Percentiles rank a stretch among this genome's conserved stretches.
Conservation (phyloP, 2,329 filamentous ascomycete species). For the Malbranchea zuffiana region DNA sequence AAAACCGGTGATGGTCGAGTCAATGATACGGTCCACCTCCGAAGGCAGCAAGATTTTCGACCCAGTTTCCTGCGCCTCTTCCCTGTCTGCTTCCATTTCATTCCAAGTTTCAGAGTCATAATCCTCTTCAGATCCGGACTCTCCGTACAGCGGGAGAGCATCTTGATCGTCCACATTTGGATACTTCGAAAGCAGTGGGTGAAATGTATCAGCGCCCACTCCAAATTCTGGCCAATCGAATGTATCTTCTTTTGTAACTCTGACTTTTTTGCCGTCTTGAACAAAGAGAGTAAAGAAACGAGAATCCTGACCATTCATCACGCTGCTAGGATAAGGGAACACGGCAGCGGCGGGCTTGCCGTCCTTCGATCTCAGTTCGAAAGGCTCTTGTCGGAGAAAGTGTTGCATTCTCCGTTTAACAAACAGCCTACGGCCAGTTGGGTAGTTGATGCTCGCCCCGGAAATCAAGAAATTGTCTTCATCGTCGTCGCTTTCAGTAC, state of each 20-base stretch:
- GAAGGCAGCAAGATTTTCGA: slow-evolving; percentile 32
- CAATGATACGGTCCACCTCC: slow-evolving; percentile 44
- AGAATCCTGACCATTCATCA: slow-evolving; percentile 9
- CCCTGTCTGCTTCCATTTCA: slow-evolving; percentile 51
- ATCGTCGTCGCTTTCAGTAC: slow-evolving; percentile 18
- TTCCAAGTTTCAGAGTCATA: slow-evolving; percentile 50
- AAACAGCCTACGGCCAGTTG: slow-evolving; percentile 21
- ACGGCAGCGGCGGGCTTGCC: slow-evolving; percentile 20
- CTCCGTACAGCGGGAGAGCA: slow-evolving; percentile 43
- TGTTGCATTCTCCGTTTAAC: slow-evolving; percentile 23
- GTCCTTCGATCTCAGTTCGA: slow-evolving; percentile 16
- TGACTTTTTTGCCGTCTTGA: slow-evolving; percentile 18
- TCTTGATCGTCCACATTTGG: slow-evolving; percentile 30
- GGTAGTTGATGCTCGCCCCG: slow-evolving; percentile 16
- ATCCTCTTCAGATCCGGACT: slow-evolving; percentile 43
- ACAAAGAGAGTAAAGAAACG: slow-evolving; percentile 24
- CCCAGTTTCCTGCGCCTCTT: slow-evolving; percentile 22
- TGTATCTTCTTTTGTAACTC: slow-evolving; percentile 21
- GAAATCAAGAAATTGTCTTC: slow-evolving; percentile 21
- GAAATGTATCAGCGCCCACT: slow-evolving; percentile 17
- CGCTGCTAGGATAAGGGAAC: slow-evolving; percentile 20
- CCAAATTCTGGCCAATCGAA: slow-evolving; percentile 22
- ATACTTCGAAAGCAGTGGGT: slow-evolving; percentile 35
- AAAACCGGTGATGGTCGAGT: slow-evolving; percentile 43
- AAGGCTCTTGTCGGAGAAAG: slow-evolving; percentile 21